Evolutionary conservation across 805 yeast genomes (phyloP).

Genomic region (Starmerella etchellsii): DNA sequence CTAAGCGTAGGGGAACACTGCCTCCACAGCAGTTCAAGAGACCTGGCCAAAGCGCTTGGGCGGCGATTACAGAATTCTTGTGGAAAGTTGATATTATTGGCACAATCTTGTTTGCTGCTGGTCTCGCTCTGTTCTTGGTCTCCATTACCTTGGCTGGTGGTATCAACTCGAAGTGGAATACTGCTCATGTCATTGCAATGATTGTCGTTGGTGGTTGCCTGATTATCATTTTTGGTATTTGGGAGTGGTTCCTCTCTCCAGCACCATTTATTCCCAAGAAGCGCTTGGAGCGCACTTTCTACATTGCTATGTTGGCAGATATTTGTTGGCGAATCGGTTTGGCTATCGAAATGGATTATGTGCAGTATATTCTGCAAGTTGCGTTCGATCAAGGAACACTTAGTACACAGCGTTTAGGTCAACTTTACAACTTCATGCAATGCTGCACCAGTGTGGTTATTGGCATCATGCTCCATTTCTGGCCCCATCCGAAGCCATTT

Average conservation of each 20-base stretch:
- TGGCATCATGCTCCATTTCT: conserved; percentile 39
- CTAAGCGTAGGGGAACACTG: conserved; percentile 32
- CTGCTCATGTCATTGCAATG: conserved; percentile 53
- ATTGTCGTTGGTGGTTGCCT: conserved; percentile 52
- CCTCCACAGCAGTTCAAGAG: conserved; percentile 6
- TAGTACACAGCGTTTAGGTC: conserved; percentile 56
- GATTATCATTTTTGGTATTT: conserved; percentile 42
- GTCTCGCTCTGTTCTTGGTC: conserved; percentile 50
- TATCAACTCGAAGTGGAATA: conserved; percentile 39
- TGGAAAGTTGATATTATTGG: conserved; percentile 60
- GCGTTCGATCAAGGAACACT: conserved; percentile 44
- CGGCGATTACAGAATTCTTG: conserved; percentile 26
- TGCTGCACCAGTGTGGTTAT: conserved; percentile 46
- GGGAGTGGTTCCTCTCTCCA: conserved; percentile 35
- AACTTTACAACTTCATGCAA: conserved; percentile 52
- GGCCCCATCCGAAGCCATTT: conserved; percentile 45
- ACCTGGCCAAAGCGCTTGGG: conserved; percentile 26
- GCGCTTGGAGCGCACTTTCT: conserved; percentile 48
- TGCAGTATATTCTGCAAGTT: conserved; percentile 55
- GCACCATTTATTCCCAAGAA: conserved; percentile 47
- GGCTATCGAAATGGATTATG: conserved; percentile 54
- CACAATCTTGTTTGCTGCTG: conserved; percentile 39
- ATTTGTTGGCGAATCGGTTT: conserved; percentile 47
- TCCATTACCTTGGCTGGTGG: conserved; percentile 74
- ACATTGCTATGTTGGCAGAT: conserved; percentile 51